phyloP scores from a whole-genome alignment of 169 alveolate species.

The Eimeria mitis region DNA sequence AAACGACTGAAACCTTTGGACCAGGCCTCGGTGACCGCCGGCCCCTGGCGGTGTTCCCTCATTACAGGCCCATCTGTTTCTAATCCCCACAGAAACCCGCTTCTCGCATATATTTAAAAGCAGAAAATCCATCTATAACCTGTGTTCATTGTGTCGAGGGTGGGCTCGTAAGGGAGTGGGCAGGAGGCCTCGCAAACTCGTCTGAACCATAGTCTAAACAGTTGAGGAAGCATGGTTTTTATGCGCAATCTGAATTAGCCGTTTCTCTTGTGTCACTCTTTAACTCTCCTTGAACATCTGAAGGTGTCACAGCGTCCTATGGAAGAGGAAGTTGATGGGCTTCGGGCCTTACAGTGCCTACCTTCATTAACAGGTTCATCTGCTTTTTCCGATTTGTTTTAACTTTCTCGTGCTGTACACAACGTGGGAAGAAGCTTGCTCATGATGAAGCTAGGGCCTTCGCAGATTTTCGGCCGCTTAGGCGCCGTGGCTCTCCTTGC shows the following conservation, averaged over 20 bases:
- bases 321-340: conserved; percentile 12
- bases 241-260: not conserved
- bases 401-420: not conserved
- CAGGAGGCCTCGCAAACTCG: not conserved
- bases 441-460: not conserved
- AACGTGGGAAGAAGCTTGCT: not conserved
- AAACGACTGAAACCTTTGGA: not conserved
- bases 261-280: not conserved
- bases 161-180: not conserved
- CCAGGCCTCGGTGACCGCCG: conserved; percentile 63
- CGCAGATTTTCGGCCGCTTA: not conserved
- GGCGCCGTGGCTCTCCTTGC: not conserved
- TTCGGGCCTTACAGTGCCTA: conserved; percentile 42
- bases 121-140: not conserved
- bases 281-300: not conserved
- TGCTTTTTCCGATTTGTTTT: not conserved
- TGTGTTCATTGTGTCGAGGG: not conserved
- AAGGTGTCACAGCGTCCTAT: not conserved
- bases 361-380: not conserved
- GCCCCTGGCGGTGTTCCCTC: conserved; percentile 21
- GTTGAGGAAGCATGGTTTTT: not conserved
- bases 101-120: not conserved
- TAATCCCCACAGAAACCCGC: not conserved
- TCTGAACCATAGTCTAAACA: not conserved
- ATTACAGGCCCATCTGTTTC: not conserved